Conservation (phyloP, 2,329 filamentous ascomycete species). For the Didymella keratinophila region DNA sequence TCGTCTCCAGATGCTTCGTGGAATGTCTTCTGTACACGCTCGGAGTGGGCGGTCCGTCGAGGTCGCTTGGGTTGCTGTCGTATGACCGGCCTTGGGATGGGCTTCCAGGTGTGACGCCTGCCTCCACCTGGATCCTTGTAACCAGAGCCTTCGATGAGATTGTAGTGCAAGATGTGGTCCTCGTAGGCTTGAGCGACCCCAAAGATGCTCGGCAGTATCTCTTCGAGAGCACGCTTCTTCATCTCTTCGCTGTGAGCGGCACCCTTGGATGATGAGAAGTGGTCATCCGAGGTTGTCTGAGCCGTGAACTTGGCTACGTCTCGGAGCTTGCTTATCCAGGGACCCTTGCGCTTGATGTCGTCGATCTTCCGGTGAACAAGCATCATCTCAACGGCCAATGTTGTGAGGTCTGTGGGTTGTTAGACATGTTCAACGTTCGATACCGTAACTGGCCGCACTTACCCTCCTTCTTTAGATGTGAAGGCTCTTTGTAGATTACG, state of each 20-base stretch:
- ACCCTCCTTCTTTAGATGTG: constrained; percentile 43
- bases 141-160: constrained; percentile 34
- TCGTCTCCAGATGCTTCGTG: constrained; percentile 29
- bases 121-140: constrained; percentile 32
- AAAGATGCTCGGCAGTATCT: constrained; percentile 41
- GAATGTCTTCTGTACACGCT: constrained; percentile 1
- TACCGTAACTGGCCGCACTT: constrained; percentile 7
- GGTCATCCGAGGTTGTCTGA: constrained; percentile 30
- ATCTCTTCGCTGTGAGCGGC: constrained; percentile 34
- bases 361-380: constrained; percentile 39
- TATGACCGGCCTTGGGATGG: constrained; percentile 29
- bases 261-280: constrained; percentile 41
- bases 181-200: constrained; percentile 40
- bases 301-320: constrained; percentile 32
- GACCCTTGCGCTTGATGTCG: constrained; percentile 30
- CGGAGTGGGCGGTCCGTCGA: constrained; percentile 6
- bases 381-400: constrained; percentile 41
- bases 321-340: constrained; percentile 39
- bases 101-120: constrained; percentile 35
- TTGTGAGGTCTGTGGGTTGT: constrained; percentile 34
- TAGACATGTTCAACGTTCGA: constrained; percentile 18
- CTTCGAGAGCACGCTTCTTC: constrained; percentile 36
- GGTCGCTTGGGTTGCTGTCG: constrained; percentile 22
- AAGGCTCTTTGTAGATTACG: constrained; percentile 44
- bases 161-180: constrained; percentile 38